phyloP scores from a whole-genome alignment of 2,329 filamentous ascomycete genomes.

The Dactylellina parvicollis region DNA sequence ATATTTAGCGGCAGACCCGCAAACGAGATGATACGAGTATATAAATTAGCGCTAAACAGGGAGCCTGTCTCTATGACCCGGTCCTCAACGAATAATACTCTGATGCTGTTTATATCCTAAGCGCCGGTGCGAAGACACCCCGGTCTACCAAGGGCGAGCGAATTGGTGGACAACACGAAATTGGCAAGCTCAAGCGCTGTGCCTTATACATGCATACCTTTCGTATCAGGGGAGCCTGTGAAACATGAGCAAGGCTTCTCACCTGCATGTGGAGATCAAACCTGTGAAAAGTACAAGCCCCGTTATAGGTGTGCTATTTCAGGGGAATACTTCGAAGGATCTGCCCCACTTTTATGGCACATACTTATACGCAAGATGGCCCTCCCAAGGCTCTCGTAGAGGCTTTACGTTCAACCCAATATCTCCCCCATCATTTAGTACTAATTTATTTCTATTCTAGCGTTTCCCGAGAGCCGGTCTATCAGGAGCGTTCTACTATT shows the following conservation, averaged over 20 bases:
- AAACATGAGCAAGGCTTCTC: slow-evolving; percentile 23
- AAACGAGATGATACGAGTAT: slow-evolving; percentile 17
- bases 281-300: neutral
- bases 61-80: neutral
- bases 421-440: neutral
- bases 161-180: slow-evolving; percentile 11
- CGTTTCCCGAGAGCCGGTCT: slow-evolving; percentile 8
- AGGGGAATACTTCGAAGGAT: slow-evolving; percentile 6
- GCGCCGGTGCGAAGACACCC: slow-evolving; percentile 25
- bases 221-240: neutral
- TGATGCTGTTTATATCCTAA: slow-evolving; percentile 39
- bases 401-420: neutral
- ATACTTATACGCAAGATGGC: slow-evolving; percentile 25
- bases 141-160: neutral
- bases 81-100: neutral
- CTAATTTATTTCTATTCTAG: slow-evolving; percentile 35
- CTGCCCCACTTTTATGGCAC: neutral
- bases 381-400: neutral
- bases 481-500: neutral
- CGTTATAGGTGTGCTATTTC: neutral
- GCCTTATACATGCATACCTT: slow-evolving; percentile 1
- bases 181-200: slow-evolving; percentile 11
- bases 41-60: slow-evolving; percentile 17
- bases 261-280: neutral
- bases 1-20: slow-evolving; percentile 24